Percentiles rank a stretch among this genome's conserved stretches.
Conservation (phyloP, 2,329 filamentous ascomycete species). For the Cercospora zeae-maydis region DNA sequence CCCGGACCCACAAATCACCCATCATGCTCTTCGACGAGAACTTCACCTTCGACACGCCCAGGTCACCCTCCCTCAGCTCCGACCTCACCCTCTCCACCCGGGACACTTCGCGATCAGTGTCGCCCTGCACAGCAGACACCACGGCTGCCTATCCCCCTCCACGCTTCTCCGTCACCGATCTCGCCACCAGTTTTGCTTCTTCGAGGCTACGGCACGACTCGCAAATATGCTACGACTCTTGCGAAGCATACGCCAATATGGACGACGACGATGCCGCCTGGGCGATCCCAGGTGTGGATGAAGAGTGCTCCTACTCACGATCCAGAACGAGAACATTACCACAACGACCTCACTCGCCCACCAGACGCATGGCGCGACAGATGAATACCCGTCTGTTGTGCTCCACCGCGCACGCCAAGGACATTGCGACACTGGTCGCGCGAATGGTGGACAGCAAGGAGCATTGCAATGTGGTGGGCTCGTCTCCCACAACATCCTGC, state of each 20-base stretch:
- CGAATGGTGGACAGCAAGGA: slow-evolving; percentile 42
- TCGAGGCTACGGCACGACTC: slow-evolving; percentile 30
- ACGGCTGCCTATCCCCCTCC: slow-evolving; percentile 24
- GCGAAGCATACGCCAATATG: slow-evolving; percentile 34
- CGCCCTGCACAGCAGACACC: slow-evolving; percentile 31
- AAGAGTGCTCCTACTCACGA: slow-evolving; percentile 14
- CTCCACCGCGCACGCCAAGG: slow-evolving; percentile 38
- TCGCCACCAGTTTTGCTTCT: slow-evolving; percentile 31
- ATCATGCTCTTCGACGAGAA: slow-evolving; percentile 20
- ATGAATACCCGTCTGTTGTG: slow-evolving; percentile 42
- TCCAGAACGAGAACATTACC: slow-evolving; percentile 18
- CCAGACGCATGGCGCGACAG: slow-evolving; percentile 42
- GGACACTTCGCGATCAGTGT: slow-evolving; percentile 33
- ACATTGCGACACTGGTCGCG: slow-evolving; percentile 43
- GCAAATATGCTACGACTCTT: slow-evolving; percentile 35
- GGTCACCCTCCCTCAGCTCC: slow-evolving; percentile 31
- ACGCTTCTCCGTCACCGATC: slow-evolving; percentile 33
- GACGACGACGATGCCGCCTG: slow-evolving; percentile 34
- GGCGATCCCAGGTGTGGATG: slow-evolving; percentile 23
- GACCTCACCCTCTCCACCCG: slow-evolving; percentile 22
- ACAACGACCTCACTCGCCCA: slow-evolving; percentile 35
- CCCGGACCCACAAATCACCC: neutral
- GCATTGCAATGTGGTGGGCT: slow-evolving; percentile 38
- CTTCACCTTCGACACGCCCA: slow-evolving; percentile 32
- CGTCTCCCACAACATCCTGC: neutral